Evolutionary conservation across 176 grass and related monocot genomes (phyloP), one percentile per base, ranked within the genome.

Genomic region (Triticum dicoccoides): DNA sequence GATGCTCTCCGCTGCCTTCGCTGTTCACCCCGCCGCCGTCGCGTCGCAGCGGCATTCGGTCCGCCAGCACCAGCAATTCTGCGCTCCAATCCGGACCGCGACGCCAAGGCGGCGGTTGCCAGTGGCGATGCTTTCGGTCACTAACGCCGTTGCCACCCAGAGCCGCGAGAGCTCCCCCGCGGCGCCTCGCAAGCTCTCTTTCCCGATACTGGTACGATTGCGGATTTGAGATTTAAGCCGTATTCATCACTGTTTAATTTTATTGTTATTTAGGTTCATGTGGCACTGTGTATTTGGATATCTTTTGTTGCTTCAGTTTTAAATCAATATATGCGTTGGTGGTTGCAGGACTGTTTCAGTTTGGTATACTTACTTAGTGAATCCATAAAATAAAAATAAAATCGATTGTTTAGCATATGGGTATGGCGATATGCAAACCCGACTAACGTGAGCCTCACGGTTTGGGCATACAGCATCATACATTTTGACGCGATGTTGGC

Each of bases 121-220:
- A 8, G 72, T 8, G 74, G 13, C 56, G 44, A 83, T 47, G 44
- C 80, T 79, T 70, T 87, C 89, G 25, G 21, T 83, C 9, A 73
- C 34, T 1, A 87, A 65, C 27, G 84, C 73, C 25, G 56, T 83
- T 33, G 24, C 84, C 41, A 67, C 67, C 41, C 56, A 33, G 66
- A 58, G 52, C 41, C 13, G 41, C 13, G 33, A 73, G 65, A 64
- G 56, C 4, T 25, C 14, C 66, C 24, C 20, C 9, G 18, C 72
- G 32, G 65, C n/a, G 15, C 71, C 65, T 52, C 84, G 42, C 39
- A 83, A 83, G 41, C 84, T 79, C 23, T 79, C 80, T 34, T 90
- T 90, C 74, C 89, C 89, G 7, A 83, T 90, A 83, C 74, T 90
- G 80, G 89, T 90, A 67, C 18, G 23, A 20, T 32, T 72, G 54